phyloP scores from a whole-genome alignment of 2,329 filamentous ascomycete genomes.

The Fusarium temperatum region DNA sequence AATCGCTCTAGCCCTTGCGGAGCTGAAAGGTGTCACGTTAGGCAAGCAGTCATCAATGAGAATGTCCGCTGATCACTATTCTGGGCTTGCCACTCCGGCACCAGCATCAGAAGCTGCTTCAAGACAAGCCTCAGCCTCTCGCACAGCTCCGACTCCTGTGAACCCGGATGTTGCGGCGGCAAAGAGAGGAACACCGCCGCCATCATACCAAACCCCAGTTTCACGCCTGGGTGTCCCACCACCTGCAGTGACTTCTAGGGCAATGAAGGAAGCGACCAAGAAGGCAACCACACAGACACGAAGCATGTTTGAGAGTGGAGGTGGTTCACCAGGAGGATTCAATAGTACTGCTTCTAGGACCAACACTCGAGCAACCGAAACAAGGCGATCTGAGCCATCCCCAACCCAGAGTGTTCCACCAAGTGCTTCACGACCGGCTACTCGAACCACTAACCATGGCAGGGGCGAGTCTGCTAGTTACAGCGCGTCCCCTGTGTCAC shows the following conservation, averaged over 20 bases:
- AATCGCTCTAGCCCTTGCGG: slow-evolving; percentile 90
- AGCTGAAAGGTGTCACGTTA: slow-evolving; percentile 83
- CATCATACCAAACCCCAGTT: slow-evolving; percentile 75
- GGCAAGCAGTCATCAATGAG: slow-evolving; percentile 81
- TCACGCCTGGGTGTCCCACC: slow-evolving; percentile 87
- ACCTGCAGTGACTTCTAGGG: slow-evolving; percentile 89
- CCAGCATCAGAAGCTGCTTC: slow-evolving; percentile 56
- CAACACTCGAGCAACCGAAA: slow-evolving; percentile 29
- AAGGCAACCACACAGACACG: slow-evolving; percentile 86
- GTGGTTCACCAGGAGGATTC: slow-evolving; percentile 42
- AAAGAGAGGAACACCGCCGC: slow-evolving; percentile 81
- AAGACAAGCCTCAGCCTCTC: slow-evolving; percentile 44
- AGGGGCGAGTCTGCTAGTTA: slow-evolving; percentile 35
- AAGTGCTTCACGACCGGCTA: slow-evolving; percentile 22
- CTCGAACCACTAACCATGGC: slow-evolving; percentile 20
- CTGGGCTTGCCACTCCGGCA: slow-evolving; percentile 87
- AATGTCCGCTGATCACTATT: slow-evolving; percentile 95
- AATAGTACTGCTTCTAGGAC: slow-evolving; percentile 42
- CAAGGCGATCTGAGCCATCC: slow-evolving; percentile 30
- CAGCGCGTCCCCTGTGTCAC: slow-evolving; percentile 54
- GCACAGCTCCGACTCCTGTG: slow-evolving; percentile 67
- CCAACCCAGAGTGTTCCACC: slow-evolving; percentile 26
- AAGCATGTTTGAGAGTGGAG: slow-evolving; percentile 72
- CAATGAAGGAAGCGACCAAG: slow-evolving; percentile 95
- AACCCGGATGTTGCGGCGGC: slow-evolving; percentile 58